These are phyloP conservation scores for Byssoonygena ceratinophila DNA, from an alignment of 2,329 filamentous ascomycete species.

Conservation along the genomic window DNA sequence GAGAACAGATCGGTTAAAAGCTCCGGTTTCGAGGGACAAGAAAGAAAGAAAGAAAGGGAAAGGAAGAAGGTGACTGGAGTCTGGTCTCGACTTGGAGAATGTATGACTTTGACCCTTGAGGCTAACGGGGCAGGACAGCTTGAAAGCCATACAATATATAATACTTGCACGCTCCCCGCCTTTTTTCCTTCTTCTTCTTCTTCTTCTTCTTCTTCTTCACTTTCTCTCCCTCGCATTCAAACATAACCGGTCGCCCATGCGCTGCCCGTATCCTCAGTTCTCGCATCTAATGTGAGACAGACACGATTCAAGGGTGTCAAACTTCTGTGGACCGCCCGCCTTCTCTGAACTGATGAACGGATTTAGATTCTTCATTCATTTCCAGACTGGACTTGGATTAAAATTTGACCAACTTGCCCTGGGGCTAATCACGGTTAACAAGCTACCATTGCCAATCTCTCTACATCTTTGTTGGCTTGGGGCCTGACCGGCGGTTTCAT, in stretches of 20 bases:
- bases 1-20: conserved; percentile 3
- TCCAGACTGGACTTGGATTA: background rate
- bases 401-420: background rate
- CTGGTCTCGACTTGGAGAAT: conserved; percentile 6
- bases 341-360: background rate
- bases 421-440: background rate
- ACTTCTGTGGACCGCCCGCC: background rate
- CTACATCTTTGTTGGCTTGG: background rate
- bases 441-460: background rate
- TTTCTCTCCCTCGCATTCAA: background rate
- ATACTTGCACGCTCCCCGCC: conserved; percentile 8
- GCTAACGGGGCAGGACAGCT: conserved; percentile 9
- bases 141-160: conserved; percentile 14
- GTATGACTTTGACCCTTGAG: conserved; percentile 9
- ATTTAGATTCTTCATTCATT: background rate
- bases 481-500: background rate
- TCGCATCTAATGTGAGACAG: background rate
- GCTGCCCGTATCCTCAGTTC: background rate
- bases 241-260: background rate
- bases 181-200: conserved; percentile 10
- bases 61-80: conserved; percentile 1
- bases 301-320: background rate
- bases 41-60: conserved; percentile 3
- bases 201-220: background rate
- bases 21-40: conserved; percentile 6